These are phyloP conservation scores for Albatrellus ellisii DNA, from an alignment of 768 basidiomycete genomes.

Conservation along the genomic window DNA sequence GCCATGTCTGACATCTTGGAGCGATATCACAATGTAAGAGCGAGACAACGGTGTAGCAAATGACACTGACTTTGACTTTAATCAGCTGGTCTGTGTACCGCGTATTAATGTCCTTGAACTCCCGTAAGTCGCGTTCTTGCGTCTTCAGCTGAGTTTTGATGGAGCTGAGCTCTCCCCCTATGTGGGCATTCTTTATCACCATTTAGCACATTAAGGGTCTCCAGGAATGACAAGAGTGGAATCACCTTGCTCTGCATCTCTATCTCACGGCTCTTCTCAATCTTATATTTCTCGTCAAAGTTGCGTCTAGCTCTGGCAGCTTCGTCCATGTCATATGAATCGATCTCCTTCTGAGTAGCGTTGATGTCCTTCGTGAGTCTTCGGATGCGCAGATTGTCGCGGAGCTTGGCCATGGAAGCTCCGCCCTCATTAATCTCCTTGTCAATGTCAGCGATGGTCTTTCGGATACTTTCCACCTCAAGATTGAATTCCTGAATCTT, in stretches of 20 bases:
- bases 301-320: conserved; percentile 74
- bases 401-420: conserved; percentile 52
- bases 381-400: conserved; percentile 75
- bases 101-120: conserved; percentile 80
- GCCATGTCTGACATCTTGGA: conserved; percentile 93
- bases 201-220: neutral
- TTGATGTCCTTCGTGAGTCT: conserved; percentile 53
- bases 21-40: neutral
- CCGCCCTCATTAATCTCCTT: conserved; percentile 72
- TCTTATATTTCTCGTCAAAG: conserved; percentile 70
- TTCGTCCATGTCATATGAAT: conserved; percentile 68
- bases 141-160: conserved; percentile 51
- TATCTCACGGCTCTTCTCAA: conserved; percentile 60
- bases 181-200: conserved; percentile 55
- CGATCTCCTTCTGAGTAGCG: conserved; percentile 57
- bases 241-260: conserved; percentile 57
- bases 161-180: conserved; percentile 74
- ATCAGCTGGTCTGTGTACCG: conserved; percentile 85
- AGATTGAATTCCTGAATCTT: conserved; percentile 30
- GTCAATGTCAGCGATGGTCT: conserved; percentile 44
- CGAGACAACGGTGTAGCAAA: neutral
- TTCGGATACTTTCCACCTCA: conserved; percentile 28
- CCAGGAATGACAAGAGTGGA: conserved; percentile 5
- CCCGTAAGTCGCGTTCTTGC: conserved; percentile 58
- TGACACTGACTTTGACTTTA: conserved; percentile 69